Evolutionary conservation across 257 asterid species (phyloP).

Genomic region (Lycium barbarum): DNA sequence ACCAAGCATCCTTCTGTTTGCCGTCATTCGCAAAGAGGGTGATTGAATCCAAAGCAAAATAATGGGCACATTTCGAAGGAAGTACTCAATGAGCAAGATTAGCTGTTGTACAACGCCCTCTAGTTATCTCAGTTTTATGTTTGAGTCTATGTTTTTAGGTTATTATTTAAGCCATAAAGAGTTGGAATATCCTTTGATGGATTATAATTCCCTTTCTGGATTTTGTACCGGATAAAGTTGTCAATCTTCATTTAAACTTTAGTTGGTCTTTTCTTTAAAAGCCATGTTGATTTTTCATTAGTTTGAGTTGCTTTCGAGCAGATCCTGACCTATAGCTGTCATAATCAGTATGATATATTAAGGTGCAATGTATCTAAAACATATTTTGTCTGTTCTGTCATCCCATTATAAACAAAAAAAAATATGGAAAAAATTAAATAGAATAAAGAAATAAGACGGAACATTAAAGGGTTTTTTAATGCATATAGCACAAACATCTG

Average conservation of each 20-base stretch:
- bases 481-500: no score
- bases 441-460: no score
- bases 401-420: no score
- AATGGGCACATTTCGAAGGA: slow-evolving; percentile 21
- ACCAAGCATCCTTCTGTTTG: slow-evolving; percentile 92
- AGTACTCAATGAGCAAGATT: slow-evolving; percentile 16
- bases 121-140: not conserved
- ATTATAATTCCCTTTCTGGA: not conserved
- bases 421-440: no score
- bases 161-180: not conserved
- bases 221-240: slow-evolving; percentile 17
- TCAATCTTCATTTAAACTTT: not conserved
- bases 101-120: not conserved
- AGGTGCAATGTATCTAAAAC: not conserved
- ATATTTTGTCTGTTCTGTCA: no score
- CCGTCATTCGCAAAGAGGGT: slow-evolving; percentile 91
- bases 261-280: not conserved
- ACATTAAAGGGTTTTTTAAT: no score
- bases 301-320: not conserved
- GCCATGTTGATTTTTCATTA: not conserved
- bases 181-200: not conserved
- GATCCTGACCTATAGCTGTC: not conserved
- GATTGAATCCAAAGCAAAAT: slow-evolving; percentile 68
- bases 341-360: not conserved
- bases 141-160: not conserved